Base-by-base conservation (phyloP, 2,329 filamentous ascomycete genomes). In the Endocalyx cinctus region DNA sequence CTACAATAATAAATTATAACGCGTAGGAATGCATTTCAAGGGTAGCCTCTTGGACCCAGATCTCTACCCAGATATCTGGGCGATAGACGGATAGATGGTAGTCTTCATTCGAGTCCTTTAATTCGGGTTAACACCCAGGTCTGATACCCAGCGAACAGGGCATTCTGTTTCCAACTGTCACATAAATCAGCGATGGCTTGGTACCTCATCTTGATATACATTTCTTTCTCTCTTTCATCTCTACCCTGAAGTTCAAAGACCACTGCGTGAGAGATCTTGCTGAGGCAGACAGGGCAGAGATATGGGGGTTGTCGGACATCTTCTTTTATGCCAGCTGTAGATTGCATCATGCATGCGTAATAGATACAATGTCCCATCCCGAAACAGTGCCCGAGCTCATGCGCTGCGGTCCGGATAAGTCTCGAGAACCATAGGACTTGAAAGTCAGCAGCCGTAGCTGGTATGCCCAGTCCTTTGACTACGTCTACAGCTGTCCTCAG, bases 381-480 rank as follows among this genome's bases (percentile, higher is more conserved):
- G 23, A 86, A 69, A 47, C 79, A 85, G 51, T 84, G 82, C 0
- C 78, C 76, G 0, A 85, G 55, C 47, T 86, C 81, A 48, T 85
- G 82, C 2, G 68, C 67, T 2, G 70, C 72, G 0, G 80, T 82
- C 31, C 70, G 70, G 33, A 65, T 76, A 3, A 76, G 53, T 10
- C 72, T 65, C 8, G 66, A 67, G 11, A 84, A 66, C 77, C 79
- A 84, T 2, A 80, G 48, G 0, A 57, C 64, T 0, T 54, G 46
- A 1, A 61, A 37, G 2, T 57, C 54, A 1, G 53, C 36, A 6
- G 37, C 19, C 4, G 56, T 48, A 17, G 34, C 37, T 4, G 51
- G 43, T 10, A 53, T 32, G 5, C 44, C 39, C 6, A 41, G 35
- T 4, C 23, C 25, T 7, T 34, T 41, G 5, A 46, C 44, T 5